Base-by-base conservation (phyloP, 331 rosid species). In the Arachis monticola region DNA sequence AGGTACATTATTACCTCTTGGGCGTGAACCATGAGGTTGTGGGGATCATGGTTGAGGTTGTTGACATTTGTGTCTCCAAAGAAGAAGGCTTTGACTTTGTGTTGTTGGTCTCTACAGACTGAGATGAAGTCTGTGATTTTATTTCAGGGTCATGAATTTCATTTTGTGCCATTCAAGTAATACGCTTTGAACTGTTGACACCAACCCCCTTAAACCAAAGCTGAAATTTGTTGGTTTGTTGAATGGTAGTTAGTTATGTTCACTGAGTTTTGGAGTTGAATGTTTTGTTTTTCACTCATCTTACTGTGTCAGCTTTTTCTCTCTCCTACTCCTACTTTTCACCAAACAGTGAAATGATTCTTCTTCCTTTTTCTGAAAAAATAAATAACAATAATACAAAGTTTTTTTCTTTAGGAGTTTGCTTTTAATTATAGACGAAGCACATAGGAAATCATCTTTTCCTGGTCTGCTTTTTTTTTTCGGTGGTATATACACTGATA, bases 11-110 rank as follows among this genome's bases (percentile, higher is more conserved):
- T 62, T 59, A 87, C 93, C 90, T 86, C 59, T 83, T 88, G 31
- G 96, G 93, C 64, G 96, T 86, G 81, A 86, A 86, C 90, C 93
- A 90, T 17, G 93, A 88, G 35, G 84, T 73, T 27, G 83, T 7
- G 8, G 86, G 83, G 75, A 82, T 77, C 76, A 48, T 74, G 59
- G 85, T 68, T 17, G 91, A 64, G 70, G 51, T 32, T 52, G n/a
- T 68, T 32, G n/a, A 73, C 81, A 73, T 76, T 60, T 57, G 55
- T 45, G 77, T 40, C 56, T 70, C 89, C 70, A 64, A 50, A 47
- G 77, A 63, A 55, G 31, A 55, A 47, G 69, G 59, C 50, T 53
- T 46, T 13, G 60, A 60, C 50, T 64, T 52, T 0, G 60, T 38
- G 30, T 55, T 14, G 41, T 38, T 55, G 60, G 60, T 8, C 60